Conservation (phyloP, 1,139 yeast genomes). For the Yamadazyma membranifaciens region DNA sequence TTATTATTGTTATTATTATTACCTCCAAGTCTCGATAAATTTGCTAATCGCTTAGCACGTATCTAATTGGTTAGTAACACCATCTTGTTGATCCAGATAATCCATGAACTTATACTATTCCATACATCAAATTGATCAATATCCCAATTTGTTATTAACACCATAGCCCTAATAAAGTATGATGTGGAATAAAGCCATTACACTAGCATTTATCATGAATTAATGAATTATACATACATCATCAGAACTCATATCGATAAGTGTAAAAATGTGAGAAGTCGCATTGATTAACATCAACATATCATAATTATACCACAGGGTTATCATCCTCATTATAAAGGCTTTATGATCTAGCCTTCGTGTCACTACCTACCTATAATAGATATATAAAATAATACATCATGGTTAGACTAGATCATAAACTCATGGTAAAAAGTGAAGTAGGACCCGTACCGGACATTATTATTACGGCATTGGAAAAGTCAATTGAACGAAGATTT, state of each 20-base stretch:
- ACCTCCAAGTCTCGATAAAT: constrained; percentile 24
- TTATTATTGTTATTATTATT: not conserved
- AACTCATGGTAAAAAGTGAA: not conserved
- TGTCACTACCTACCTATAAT: too few relatives aligned
- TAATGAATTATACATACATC: constrained; percentile 18
- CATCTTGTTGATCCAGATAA: not conserved
- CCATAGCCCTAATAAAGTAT: too few relatives aligned
- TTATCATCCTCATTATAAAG: not conserved
- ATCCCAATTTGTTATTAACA: too few relatives aligned
- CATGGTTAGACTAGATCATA: not conserved
- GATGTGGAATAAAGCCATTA: too few relatives aligned
- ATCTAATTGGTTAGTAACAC: constrained; percentile 34
- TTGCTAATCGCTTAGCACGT: constrained; percentile 59
- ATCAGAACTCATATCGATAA: constrained; percentile 19
- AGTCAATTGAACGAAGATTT: constrained; percentile 1
- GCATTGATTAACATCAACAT: not conserved
- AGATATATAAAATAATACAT: not conserved
- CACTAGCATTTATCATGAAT: too few relatives aligned
- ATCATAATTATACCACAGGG: not conserved
- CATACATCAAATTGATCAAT: too few relatives aligned
- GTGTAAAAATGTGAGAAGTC: not conserved
- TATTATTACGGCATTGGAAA: constrained; percentile 2
- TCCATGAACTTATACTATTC: not conserved
- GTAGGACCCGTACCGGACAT: constrained; percentile 2
- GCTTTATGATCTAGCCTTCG: not conserved